phyloP scores from a whole-genome alignment of 1,284 basidiomycete genomes.

The Sanghuangporus baumii region DNA sequence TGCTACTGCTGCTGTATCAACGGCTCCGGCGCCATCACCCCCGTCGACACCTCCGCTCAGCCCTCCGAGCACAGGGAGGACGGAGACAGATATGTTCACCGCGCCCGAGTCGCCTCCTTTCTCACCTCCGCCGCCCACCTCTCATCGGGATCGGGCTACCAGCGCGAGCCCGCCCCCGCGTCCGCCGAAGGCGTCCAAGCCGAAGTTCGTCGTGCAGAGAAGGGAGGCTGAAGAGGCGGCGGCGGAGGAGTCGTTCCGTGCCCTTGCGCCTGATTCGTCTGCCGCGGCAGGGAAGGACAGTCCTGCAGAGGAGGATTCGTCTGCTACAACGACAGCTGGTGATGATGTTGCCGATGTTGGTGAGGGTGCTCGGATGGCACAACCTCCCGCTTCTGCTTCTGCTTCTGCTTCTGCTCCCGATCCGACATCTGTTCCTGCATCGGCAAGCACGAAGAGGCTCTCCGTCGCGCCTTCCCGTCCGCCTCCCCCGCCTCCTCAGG shows the following conservation, averaged over 20 bases:
- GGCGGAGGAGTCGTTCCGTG: no score
- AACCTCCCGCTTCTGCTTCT: background rate
- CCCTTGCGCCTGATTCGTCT: no score
- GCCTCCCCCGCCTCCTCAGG: background rate
- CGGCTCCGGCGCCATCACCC: background rate
- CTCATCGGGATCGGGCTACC: background rate
- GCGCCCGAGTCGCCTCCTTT: background rate
- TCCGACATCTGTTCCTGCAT: background rate
- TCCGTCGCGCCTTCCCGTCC: constrained; percentile 20
- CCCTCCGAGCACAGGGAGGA: background rate
- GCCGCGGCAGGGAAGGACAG: background rate
- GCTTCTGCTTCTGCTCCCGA: background rate
- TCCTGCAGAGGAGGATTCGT: background rate
- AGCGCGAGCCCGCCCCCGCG: background rate
- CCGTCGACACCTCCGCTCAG: background rate
- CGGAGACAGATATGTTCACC: background rate
- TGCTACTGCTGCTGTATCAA: background rate
- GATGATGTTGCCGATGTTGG: background rate
- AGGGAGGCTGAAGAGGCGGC: background rate
- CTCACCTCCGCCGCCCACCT: background rate
- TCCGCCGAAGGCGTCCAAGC: background rate
- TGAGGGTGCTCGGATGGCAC: background rate
- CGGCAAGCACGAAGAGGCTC: constrained; percentile 11
- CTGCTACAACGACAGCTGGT: background rate
- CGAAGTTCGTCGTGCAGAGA: background rate